A percentile compares a stretch with the other conserved stretches of the same genome.
Conservation (phyloP, 2,329 filamentous ascomycete species). For the Sporothrix pseudoabietina region DNA sequence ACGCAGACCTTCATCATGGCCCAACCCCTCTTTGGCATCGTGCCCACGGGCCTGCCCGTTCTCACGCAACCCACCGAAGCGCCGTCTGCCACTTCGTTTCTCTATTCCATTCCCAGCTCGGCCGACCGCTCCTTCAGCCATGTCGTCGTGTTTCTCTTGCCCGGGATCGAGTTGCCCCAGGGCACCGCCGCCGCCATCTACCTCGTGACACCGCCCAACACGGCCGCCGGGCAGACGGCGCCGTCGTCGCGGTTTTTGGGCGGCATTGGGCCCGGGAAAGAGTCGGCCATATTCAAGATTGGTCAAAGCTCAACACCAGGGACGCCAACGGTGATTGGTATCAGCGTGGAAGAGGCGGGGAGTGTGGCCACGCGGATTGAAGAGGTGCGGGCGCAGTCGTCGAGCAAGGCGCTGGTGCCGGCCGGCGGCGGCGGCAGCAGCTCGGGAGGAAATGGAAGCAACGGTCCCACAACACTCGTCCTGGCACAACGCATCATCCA, state of each 20-base stretch:
- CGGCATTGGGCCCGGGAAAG: constrained; percentile 85
- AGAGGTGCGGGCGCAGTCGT: constrained; percentile 50
- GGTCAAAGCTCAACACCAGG: constrained; percentile 39
- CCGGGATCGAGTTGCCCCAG: constrained; percentile 70
- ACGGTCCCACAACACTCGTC: constrained; percentile 59
- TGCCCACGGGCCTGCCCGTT: constrained; percentile 62
- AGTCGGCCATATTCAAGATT: constrained; percentile 87
- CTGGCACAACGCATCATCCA: constrained; percentile 93
- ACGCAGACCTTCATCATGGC: constrained; percentile 42
- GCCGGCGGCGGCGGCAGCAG: constrained; percentile 32
- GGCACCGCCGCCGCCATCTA: constrained; percentile 88
- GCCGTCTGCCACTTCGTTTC: constrained; percentile 57
- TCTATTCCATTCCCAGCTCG: constrained; percentile 54
- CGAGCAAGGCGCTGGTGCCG: constrained; percentile 39
- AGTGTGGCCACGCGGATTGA: constrained; percentile 72
- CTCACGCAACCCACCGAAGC: constrained; percentile 57
- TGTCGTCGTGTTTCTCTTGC: constrained; percentile 86
- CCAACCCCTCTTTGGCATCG: constrained; percentile 58
- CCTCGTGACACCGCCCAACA: constrained; percentile 58
- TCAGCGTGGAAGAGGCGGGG: constrained; percentile 75
- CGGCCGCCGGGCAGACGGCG: constrained; percentile 43
- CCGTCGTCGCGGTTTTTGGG: constrained; percentile 68
- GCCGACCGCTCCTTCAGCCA: constrained; percentile 66
- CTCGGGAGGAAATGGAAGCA: no score
- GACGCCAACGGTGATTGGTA: constrained; percentile 63